Base-by-base conservation (phyloP, 2,329 filamentous ascomycete genomes). In the Trichoderma citrinoviride region DNA sequence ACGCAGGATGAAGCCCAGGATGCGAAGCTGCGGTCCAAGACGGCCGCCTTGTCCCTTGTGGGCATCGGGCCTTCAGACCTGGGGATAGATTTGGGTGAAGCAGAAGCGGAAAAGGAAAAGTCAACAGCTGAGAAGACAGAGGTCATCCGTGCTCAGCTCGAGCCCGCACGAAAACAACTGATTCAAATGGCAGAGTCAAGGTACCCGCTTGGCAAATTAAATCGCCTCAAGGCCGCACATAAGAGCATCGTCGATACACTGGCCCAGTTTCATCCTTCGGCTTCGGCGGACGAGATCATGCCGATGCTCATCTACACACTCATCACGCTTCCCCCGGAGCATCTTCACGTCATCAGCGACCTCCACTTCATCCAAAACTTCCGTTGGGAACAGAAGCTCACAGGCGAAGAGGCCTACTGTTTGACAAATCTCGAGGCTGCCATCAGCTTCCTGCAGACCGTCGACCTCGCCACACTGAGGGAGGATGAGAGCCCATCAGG, bases 241-340 rank as follows among this genome's bases (percentile, higher is more conserved):
- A 96, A 96, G 79, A 90, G 89, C 68, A 98, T 99, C 68, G 95
- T 99, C 55, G 94, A 98, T 75, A 93, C 93, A 1, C 76, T 89
- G 55, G 83, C 86, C 4, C 82, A 87, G 70, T 88, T 89, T 66
- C 86, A 88, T 67, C 86, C 85, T 19, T 88, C 93, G 0, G 97
- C 95, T 0, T 98, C 95, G 1, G 95, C 95, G 3, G 95, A 99
- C 74, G 95, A 98, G 77, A 96, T 99, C 62, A 88, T 99, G 75
- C 95, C 95, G 0, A 97, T 96, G 76, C 84, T 99, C 68, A 99
- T 99, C 67, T 99, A 96, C 79, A 92, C 93, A 0, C 85, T 99
- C 66, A 96, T 99, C 74, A 97, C 93, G 3, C 89, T 93, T 50
- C 90, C 92, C 0, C 90, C 93, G 0, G 91, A 95, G 76, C 86